Conservation (phyloP, 23 red algal genomes). For the Cyanidiococcus yangmingshanensis region DNA sequence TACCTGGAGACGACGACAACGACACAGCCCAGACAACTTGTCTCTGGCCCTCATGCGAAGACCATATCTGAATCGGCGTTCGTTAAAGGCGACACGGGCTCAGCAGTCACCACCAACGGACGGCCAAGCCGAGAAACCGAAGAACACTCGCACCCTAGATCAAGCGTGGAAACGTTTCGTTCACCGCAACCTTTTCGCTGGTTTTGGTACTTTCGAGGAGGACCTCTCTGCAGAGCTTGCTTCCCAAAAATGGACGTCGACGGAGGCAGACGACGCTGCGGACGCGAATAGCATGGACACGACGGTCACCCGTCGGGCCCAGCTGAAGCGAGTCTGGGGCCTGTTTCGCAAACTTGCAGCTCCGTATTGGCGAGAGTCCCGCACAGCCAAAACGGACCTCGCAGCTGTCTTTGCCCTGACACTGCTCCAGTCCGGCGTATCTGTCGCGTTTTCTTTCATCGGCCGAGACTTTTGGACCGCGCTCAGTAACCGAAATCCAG, state of each 20-base stretch:
- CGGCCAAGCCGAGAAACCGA: neutral
- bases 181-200: neutral
- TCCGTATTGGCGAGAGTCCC: slow-evolving; percentile 61
- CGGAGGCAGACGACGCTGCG: neutral
- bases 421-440: slow-evolving; percentile 67
- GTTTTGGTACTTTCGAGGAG: neutral
- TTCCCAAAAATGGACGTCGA: neutral
- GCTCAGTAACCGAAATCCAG: slow-evolving; percentile 54
- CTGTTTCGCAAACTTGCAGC: slow-evolving; percentile 68
- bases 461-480: slow-evolving; percentile 91
- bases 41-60: too few relatives aligned
- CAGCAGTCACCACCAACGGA: neutral
- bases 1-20: too few relatives aligned
- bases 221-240: neutral
- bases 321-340: slow-evolving; percentile 45
- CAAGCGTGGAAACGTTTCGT: neutral
- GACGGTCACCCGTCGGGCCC: neutral
- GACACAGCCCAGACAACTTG: too few relatives aligned
- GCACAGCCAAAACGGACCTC: slow-evolving; percentile 43
- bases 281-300: neutral
- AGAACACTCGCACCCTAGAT: neutral
- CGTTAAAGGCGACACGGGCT: too few relatives aligned
- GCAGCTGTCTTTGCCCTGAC: slow-evolving; percentile 61
- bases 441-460: slow-evolving; percentile 81
- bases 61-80: too few relatives aligned